phyloP scores from a whole-genome alignment of 1,284 basidiomycete genomes.

The Cronartium ribicola region DNA sequence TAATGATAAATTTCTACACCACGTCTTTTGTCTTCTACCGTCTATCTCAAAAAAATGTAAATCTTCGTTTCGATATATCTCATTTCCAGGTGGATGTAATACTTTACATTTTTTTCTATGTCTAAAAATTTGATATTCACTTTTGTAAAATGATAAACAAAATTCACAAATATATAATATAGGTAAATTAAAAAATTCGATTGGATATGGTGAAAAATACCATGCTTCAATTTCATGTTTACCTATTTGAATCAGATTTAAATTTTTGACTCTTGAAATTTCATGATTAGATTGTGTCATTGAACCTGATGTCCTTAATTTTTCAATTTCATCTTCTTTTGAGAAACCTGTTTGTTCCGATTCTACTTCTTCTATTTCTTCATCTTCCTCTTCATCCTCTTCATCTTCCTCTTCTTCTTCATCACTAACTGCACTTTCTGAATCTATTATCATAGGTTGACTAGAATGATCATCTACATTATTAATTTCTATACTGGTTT shows the following conservation, averaged over 20 bases:
- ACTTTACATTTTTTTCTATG: constrained; percentile 89
- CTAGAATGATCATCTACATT: constrained; percentile 10
- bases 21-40: constrained; percentile 88
- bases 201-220: constrained; percentile 99
- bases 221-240: constrained; percentile 94
- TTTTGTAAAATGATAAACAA: constrained; percentile 85
- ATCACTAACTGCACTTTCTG: constrained; percentile 31
- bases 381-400: constrained; percentile 56
- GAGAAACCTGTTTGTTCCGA: constrained; percentile 58
- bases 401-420: constrained; percentile 46
- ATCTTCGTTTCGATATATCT: constrained; percentile 95
- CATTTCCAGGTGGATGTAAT: constrained; percentile 95
- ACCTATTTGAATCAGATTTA: constrained; percentile 94
- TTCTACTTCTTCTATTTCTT: constrained; percentile 51
- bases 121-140: constrained; percentile 76
- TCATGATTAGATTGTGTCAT: constrained; percentile 99
- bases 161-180: constrained; percentile 98
- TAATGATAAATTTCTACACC: constrained; percentile 94
- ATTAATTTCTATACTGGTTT: constrained; percentile 9
- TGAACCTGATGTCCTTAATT: constrained; percentile 90
- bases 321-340: constrained; percentile 98
- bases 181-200: constrained; percentile 93
- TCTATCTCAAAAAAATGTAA: constrained; percentile 99
- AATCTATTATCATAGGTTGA: constrained; percentile 19
- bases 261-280: constrained; percentile 94